These are phyloP conservation scores for Kluyveromyces marxianus DNA, from an alignment of 1,139 yeast genomes.

Conservation along the genomic window DNA sequence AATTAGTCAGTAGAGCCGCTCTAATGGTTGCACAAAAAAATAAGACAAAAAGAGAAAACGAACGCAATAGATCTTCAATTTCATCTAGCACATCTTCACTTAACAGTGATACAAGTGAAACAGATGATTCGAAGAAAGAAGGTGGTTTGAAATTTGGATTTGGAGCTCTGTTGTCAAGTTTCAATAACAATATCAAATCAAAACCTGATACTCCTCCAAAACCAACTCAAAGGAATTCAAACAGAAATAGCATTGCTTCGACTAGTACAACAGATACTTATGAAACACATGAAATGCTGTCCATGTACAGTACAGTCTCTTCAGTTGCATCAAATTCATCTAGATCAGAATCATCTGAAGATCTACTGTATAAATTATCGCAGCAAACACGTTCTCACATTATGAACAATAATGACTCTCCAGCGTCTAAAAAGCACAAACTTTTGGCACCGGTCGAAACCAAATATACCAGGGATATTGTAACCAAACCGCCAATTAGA, in stretches of 20 bases:
- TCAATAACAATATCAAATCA: neutral
- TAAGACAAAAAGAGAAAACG: conserved; percentile 1
- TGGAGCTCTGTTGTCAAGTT: conserved; percentile 5
- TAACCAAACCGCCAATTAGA: conserved; percentile 4
- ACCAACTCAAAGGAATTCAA: neutral
- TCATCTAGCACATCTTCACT: conserved; percentile 3
- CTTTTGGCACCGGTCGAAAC: conserved; percentile 19
- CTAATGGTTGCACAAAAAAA: conserved; percentile 15
- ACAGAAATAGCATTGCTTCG: conserved; percentile 1
- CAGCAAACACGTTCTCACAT: conserved; percentile 1
- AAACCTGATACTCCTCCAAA: conserved; percentile 1
- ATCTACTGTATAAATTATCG: conserved; percentile 5
- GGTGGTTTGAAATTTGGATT: conserved; percentile 1
- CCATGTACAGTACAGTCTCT: conserved; percentile 19
- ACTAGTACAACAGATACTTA: conserved; percentile 5
- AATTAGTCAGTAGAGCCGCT: conserved; percentile 17
- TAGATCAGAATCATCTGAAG: conserved; percentile 8
- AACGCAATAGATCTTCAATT: neutral
- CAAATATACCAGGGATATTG: conserved; percentile 12
- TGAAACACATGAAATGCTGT: conserved; percentile 16
- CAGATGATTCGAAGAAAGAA: neutral
- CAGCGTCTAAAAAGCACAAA: conserved; percentile 13
- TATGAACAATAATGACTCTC: neutral
- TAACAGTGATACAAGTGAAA: conserved; percentile 6
- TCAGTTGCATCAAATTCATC: conserved; percentile 9